Evolutionary conservation across 805 yeast genomes (phyloP), one percentile per base, ranked within the genome.

Genomic region (Cyberlindnera maritima): DNA sequence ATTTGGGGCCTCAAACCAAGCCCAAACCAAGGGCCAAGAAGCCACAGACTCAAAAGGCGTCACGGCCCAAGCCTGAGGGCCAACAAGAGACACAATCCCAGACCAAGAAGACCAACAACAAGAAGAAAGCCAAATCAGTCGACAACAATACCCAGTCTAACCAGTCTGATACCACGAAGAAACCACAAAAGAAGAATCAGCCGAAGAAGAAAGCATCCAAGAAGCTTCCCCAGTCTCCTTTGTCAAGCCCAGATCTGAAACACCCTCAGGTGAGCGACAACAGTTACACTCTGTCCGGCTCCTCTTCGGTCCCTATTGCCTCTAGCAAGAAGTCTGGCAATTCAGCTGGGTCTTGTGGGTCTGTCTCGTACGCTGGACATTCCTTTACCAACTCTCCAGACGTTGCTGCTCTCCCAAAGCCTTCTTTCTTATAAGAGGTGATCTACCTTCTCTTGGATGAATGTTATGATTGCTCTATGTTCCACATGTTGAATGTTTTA

Each of bases 361-460:
- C 26, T 29, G 14, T 7, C 14, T 8, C 26, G 9, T 40, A 40
- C 25, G 43, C 43, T 21, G 43, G 42, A 14, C 25, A 29, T 19
- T 39, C 42, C 4, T 39, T 29, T 14, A 39, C 36, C 13, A 13
- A 18, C 9, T n/a, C 45, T 6, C 45, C 45, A 15, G 36, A 35
- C 14, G 20, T 15, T 20, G 10, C 45, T 12, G 21, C 40, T 14
- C 7, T 42, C 19, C 45, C 45, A n/a, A 42, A 36, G 31, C 45
- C 45, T 19, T 23, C 40, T 2, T 42, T 42, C 90, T 75, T 90
- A 76, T 80, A 28, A 28, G n/a, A 28, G 31, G 31, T 28, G 31
- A 7, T 12, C 11, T 6, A 9, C 11, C 5, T 28, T 11, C 13
- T 11, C n/a, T 28, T 6, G n/a, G 31, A 12, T 28, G 31, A 12